Conservation (phyloP, 2,329 filamentous ascomycete species). For the Neofusicoccum laricinum region DNA sequence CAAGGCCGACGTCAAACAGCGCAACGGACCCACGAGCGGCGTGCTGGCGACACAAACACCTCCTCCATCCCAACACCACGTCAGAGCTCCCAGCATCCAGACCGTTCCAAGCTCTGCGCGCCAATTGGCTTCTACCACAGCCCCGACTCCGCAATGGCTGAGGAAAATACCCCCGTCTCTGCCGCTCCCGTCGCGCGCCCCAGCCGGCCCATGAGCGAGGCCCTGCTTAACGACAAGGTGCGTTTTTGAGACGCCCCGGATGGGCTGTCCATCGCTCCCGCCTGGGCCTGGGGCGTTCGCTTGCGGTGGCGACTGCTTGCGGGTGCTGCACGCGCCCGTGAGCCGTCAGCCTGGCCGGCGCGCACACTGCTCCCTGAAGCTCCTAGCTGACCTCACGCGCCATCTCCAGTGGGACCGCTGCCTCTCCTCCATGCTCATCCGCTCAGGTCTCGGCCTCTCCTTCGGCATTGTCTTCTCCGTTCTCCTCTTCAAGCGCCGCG, state of each 20-base stretch:
- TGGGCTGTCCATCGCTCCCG: neutral
- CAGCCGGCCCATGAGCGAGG: constrained; percentile 86
- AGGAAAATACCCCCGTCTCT: constrained; percentile 53
- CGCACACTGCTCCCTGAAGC: neutral
- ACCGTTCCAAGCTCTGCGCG: neutral
- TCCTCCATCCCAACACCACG: neutral
- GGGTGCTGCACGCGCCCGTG: neutral
- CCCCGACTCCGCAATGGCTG: constrained; percentile 48
- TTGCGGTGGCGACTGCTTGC: neutral
- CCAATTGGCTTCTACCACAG: neutral
- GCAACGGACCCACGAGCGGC: constrained; percentile 3
- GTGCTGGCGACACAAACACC: constrained; percentile 4
- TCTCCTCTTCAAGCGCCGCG: constrained; percentile 94
- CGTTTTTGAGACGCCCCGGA: constrained; percentile 17
- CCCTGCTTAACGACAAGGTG: constrained; percentile 99
- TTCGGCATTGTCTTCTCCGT: constrained; percentile 99
- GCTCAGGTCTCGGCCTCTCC: constrained; percentile 89
- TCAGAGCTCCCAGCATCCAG: neutral
- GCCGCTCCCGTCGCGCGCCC: constrained; percentile 67
- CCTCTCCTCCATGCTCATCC: constrained; percentile 94
- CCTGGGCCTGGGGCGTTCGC: neutral
- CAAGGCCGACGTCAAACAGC: constrained; percentile 14
- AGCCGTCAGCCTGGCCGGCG: neutral
- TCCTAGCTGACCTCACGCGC: constrained; percentile 7
- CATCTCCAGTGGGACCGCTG: constrained; percentile 89